These are phyloP conservation scores for Epichloe gansuensis DNA, from an alignment of 2,329 filamentous ascomycete genomes.

Conservation along the genomic window DNA sequence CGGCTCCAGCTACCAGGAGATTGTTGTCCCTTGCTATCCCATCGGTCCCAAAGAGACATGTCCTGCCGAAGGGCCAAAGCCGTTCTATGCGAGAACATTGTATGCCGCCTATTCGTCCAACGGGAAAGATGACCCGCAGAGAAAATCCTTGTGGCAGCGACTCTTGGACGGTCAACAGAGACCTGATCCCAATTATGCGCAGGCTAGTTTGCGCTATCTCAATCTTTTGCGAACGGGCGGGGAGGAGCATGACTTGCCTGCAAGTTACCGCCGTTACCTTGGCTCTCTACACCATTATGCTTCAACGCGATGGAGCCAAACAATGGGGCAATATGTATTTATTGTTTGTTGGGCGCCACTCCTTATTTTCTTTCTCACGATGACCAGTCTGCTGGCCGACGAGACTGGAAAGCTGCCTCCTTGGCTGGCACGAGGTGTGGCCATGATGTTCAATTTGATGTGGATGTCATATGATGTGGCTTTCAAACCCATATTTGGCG, in stretches of 20 bases:
- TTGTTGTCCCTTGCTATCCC: conserved; percentile 65
- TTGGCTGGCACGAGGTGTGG: conserved; percentile 48
- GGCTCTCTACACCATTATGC: conserved; percentile 56
- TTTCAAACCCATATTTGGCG: conserved; percentile 58
- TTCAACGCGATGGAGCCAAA: conserved; percentile 54
- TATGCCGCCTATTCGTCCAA: conserved; percentile 49
- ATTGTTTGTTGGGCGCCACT: conserved; percentile 43
- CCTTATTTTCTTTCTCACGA: conserved; percentile 37
- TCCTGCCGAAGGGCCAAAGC: conserved; percentile 44
- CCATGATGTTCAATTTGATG: conserved; percentile 36
- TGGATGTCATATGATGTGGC: conserved; percentile 35
- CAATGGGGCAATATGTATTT: conserved; percentile 51
- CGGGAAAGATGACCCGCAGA: conserved; percentile 20
- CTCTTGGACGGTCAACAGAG: conserved; percentile 37
- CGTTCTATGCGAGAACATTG: conserved; percentile 78
- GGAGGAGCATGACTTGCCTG: conserved; percentile 64
- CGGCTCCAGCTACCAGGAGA: conserved; percentile 72
- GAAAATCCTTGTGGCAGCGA: conserved; percentile 32
- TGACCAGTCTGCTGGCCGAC: conserved; percentile 41
- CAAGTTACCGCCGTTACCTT: conserved; percentile 66
- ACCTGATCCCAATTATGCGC: conserved; percentile 59
- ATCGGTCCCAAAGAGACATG: conserved; percentile 47
- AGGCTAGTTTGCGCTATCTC: conserved; percentile 75
- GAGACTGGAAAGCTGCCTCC: conserved; percentile 53
- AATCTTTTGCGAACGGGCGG: conserved; percentile 70